Percentiles rank a stretch among this genome's conserved stretches.
phyloP scores from a whole-genome alignment of 2,329 filamentous ascomycete species.

The Nannizzia gypsea region DNA sequence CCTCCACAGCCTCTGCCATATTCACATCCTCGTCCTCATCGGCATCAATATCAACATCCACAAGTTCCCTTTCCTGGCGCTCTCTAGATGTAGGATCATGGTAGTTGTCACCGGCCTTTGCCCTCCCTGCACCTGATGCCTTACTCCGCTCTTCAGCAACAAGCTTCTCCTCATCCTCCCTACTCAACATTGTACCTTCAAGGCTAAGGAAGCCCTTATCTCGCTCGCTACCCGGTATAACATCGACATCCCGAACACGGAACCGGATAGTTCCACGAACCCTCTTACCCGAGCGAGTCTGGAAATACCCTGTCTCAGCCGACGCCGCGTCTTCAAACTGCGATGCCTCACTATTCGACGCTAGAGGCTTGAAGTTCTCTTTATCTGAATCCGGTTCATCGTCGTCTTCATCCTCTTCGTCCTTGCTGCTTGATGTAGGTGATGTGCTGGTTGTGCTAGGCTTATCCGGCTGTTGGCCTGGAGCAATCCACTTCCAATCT shows the following conservation, averaged over 20 bases:
- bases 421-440: neutral
- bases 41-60: neutral
- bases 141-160: conserved; percentile 41
- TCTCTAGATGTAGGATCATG: neutral
- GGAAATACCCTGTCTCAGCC: conserved; percentile 60
- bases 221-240: conserved; percentile 55
- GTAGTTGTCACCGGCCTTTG: neutral
- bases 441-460: neutral
- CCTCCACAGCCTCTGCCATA: neutral
- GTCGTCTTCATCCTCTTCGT: conserved; percentile 16
- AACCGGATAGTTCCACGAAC: conserved; percentile 63
- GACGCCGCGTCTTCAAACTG: conserved; percentile 38
- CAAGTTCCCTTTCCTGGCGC: conserved; percentile 21
- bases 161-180: conserved; percentile 52
- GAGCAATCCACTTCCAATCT: conserved; percentile 68
- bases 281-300: conserved; percentile 56
- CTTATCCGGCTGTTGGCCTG: conserved; percentile 27
- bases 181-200: conserved; percentile 71
- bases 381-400: conserved; percentile 26
- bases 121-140: neutral
- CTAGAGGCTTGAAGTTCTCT: conserved; percentile 30
- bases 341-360: conserved; percentile 20
- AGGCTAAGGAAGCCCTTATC: conserved; percentile 69
- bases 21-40: neutral
- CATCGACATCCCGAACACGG: conserved; percentile 71